Evolutionary conservation across 1,284 basidiomycete genomes (phyloP), one percentile per base, ranked within the genome.

Genomic region (Blastosporella zonata): DNA sequence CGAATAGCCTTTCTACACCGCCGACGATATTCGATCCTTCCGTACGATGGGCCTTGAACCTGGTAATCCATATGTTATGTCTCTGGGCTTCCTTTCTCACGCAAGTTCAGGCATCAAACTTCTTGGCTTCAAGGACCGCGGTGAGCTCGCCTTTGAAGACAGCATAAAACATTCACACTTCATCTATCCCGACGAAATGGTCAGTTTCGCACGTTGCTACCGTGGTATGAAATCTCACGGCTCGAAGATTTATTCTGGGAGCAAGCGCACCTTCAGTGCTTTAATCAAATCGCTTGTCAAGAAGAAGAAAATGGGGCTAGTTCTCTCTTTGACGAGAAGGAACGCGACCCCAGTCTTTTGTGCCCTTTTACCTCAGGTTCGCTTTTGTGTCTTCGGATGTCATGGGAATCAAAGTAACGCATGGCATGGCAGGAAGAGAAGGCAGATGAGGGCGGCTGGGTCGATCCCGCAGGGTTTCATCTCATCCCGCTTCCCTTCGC

Each of bases 111-210:
- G 84, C 6, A 82, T 99, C 62, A 92, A 87, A 65, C 80, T 99
- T 3, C 80, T 99, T 18, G 97, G 96, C 2, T 99, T 98, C 74
- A 92, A 95, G 65, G 75, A 85, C 52, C 74, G 77, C n/a, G 65
- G 70, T 3, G 78, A 87, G 50, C 74, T 98, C 1, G 68, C 70
- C 0, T 88, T 93, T 56, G 86, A 93, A 64, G 91, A 97, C 63
- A 96, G 96, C 57, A 71, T 97, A 59, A 96, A 93, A 62, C 93
- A 97, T 67, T 84, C 93, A 0, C 72, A 83, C 45, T 99, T 99
- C 62, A 82, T 99, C 53, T 93, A 94, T 64, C 97, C 96, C 0
- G 88, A 96, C 58, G 96, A 99, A 64, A 72, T 80, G 65, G 92
- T 92, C 53, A 50, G 78, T 31, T 36, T 34, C 21, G 36, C 42